These are phyloP conservation scores for Ophiosphaerella narmari DNA, from an alignment of 2,329 filamentous ascomycete species.

Conservation along the genomic window DNA sequence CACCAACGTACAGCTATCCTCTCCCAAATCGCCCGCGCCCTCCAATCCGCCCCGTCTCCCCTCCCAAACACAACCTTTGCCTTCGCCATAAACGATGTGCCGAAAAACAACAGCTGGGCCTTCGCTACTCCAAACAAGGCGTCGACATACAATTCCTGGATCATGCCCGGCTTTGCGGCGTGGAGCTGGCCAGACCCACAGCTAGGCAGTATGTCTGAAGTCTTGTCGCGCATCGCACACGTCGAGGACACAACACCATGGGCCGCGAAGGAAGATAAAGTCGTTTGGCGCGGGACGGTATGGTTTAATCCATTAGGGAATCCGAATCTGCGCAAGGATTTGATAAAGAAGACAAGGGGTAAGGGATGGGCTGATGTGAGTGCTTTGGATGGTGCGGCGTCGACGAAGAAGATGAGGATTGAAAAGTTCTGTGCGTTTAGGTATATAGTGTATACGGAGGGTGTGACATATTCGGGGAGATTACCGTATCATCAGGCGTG, in stretches of 20 bases:
- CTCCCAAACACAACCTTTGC: conserved; percentile 22
- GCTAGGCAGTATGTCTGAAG: conserved; percentile 14
- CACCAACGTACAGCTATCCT: conserved; percentile 26
- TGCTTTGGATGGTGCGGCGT: conserved; percentile 4
- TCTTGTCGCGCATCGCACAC: conserved; percentile 8
- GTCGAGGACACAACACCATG: conserved; percentile 11
- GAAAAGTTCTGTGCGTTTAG: conserved; percentile 23
- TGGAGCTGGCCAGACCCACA: conserved; percentile 15
- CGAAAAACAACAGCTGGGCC: conserved; percentile 22
- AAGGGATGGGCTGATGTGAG: conserved; percentile 27
- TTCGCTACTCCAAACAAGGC: conserved; percentile 20
- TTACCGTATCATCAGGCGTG: conserved; percentile 26
- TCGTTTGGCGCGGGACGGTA: conserved; percentile 26
- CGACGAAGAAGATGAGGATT: conserved; percentile 13
- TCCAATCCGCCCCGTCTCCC: conserved; percentile 12
- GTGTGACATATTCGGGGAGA: conserved; percentile 25
- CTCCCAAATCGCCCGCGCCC: conserved; percentile 18
- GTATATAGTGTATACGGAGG: conserved; percentile 27
- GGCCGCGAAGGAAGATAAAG: conserved; percentile 18
- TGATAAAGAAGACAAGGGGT: conserved; percentile 17
- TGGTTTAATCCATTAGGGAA: conserved; percentile 26
- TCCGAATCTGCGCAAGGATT: conserved; percentile 19
- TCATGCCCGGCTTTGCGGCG: conserved; percentile 28
- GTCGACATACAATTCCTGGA: conserved; percentile 13
- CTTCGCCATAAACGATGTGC: conserved; percentile 23